Base-by-base conservation (phyloP, 768 basidiomycete genomes). In the Boletus vinaceobasis region DNA sequence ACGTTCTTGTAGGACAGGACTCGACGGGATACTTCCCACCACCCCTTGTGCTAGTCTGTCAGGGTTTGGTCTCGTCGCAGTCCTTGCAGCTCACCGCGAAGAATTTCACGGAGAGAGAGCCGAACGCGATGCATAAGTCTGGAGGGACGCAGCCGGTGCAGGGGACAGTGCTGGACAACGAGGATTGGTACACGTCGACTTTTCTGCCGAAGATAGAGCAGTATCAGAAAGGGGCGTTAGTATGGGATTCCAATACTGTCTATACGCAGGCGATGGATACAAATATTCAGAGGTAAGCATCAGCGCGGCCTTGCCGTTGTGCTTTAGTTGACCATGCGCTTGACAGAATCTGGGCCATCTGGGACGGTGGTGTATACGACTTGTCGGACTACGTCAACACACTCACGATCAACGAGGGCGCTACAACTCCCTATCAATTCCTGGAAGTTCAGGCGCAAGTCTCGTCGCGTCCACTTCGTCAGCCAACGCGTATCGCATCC, bases 391-490 rank as follows among this genome's bases (percentile, higher is more conserved):
- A 98, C 63, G 75, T 96, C 60, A 79, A 85, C 67, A 90, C 93
- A 0, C 74, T 86, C 50, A 67, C 71, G 13, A 64, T 78, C 27
- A 82, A 83, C 63, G 70, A 68, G 27, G 74, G 74, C 42, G 79
- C 78, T 44, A 73, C 77, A 7, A 65, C 70, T 9, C 56, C 72
- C 8, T 90, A 84, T 70, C 55, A 69, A 5, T 99, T 94, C 77
- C n/a, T n/a, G n/a, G n/a, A n/a, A n/a, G 93, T 94, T 8, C 88
- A 91, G 61, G 88, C 90, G 3, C 93, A 96, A 63, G 91, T 94
- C 0, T 88, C 89, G 0, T 86, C 87, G 0, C 81, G 85, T 2
- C 88, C 91, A 2, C 77, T 95, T 27, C 81, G 93, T n/a, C 76
- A 79, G 35, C 83, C 88, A 1, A 85, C 86, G 0, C 73, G 78